These are phyloP conservation scores for Neonectria sp. DNA, from an alignment of 2,329 filamentous ascomycete genomes.

Conservation along the genomic window DNA sequence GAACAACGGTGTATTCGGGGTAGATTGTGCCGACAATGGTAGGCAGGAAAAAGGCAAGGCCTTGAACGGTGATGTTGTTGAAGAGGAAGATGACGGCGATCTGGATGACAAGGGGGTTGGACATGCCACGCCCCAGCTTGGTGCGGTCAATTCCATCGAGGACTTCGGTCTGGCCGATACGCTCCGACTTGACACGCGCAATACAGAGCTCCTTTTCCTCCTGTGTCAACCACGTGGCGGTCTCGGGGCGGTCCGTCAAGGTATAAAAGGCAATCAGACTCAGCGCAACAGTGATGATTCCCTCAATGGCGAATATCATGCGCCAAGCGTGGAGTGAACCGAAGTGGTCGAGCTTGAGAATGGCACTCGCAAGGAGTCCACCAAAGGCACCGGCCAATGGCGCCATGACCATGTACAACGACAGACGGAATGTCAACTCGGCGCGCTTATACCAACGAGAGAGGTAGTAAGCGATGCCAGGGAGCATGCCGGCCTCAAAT, in stretches of 20 bases:
- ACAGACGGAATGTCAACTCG: constrained; percentile 74
- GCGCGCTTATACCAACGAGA: constrained; percentile 74
- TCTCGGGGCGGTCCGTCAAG: constrained; percentile 76
- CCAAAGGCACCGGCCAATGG: constrained; percentile 78
- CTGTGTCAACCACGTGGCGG: constrained; percentile 73
- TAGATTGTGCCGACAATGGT: constrained; percentile 78
- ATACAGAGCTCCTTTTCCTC: constrained; percentile 77
- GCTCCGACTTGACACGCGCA: constrained; percentile 72
- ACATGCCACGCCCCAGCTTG: constrained; percentile 72
- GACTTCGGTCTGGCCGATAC: constrained; percentile 71
- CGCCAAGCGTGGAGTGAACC: constrained; percentile 72
- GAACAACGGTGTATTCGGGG: constrained; percentile 68
- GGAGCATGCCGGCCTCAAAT: constrained; percentile 77
- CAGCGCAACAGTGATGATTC: constrained; percentile 70
- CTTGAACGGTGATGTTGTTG: constrained; percentile 78
- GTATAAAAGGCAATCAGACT: constrained; percentile 73
- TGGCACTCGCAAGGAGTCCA: constrained; percentile 74
- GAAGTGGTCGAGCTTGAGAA: constrained; percentile 71
- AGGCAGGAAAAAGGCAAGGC: constrained; percentile 76
- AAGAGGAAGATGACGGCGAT: constrained; percentile 73
- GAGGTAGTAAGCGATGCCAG: constrained; percentile 77
- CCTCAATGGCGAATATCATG: constrained; percentile 81
- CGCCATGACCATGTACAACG: constrained; percentile 77
- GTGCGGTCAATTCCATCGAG: constrained; percentile 72
- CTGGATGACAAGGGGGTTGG: constrained; percentile 69